Percentiles rank a stretch among this genome's conserved stretches.
phyloP scores from a whole-genome alignment of 2,329 filamentous ascomycete genomes.

The Tolypocladium sp. region DNA sequence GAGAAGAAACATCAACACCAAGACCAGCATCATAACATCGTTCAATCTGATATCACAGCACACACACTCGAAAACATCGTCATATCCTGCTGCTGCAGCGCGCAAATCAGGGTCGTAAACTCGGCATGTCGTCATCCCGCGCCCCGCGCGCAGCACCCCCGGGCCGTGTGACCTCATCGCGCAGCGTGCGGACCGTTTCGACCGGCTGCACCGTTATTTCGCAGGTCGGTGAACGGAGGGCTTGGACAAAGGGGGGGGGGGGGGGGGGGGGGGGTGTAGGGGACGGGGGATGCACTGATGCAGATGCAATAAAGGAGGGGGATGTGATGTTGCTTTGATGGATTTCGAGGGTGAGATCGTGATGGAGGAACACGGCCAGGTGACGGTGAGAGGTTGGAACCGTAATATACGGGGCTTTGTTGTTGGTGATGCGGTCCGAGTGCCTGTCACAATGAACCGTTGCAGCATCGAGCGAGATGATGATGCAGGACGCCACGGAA shows the following conservation, averaged over 20 bases:
- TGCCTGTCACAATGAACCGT: too few species aligned
- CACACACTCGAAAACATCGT: background rate
- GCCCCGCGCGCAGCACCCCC: background rate
- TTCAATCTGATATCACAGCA: background rate
- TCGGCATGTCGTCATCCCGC: background rate
- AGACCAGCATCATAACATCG: background rate
- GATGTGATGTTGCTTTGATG: background rate
- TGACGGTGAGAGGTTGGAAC: too few species aligned
- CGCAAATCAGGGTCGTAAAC: background rate
- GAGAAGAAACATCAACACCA: background rate
- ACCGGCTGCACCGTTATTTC: background rate
- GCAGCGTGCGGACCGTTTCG: conserved; percentile 2
- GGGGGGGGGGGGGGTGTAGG: background rate
- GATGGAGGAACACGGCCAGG: background rate
- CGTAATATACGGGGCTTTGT: background rate
- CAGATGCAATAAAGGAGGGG: background rate
- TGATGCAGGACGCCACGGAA: too few species aligned
- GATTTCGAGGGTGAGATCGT: too few species aligned
- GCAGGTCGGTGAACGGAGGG: background rate
- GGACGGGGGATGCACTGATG: background rate
- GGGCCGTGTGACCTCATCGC: conserved; percentile 18
- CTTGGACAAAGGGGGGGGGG: background rate
- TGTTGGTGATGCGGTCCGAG: too few species aligned
- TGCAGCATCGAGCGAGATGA: too few species aligned
- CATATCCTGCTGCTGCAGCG: background rate